A percentile compares a stretch with the other conserved stretches of the same genome.
Evolutionary conservation across 192 early-diverging fungal species (phyloP).

Genomic region (Rhizophagus sp.): DNA sequence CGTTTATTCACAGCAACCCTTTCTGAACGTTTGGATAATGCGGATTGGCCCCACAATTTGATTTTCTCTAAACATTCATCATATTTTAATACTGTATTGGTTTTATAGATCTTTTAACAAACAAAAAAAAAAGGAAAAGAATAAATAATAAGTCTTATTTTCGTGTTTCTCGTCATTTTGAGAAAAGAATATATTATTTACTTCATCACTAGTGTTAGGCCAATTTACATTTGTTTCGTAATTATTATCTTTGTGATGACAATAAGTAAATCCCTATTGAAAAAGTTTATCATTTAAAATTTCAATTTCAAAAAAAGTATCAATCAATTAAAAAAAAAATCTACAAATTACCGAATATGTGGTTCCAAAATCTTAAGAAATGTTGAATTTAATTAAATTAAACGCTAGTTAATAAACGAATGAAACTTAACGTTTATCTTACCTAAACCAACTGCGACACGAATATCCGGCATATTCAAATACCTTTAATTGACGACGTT

Average conservation of each 20-base stretch:
- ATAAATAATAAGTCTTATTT: background rate
- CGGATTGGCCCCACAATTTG: background rate
- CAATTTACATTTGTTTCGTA: too few species aligned
- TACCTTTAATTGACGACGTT: too few species aligned
- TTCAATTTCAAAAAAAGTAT: too few species aligned
- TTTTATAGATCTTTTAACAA: background rate
- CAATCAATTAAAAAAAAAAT: too few species aligned
- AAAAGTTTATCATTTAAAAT: background rate
- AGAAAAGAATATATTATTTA: background rate
- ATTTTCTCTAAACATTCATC: background rate
- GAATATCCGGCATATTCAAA: background rate
- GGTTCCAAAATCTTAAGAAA: constrained; percentile 1
- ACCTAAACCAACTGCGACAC: background rate
- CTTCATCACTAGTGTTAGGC: too few species aligned
- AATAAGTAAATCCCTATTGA: background rate
- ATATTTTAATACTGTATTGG: background rate
- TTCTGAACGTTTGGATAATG: background rate
- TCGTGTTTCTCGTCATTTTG: background rate
- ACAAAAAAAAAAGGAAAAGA: background rate
- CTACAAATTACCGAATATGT: background rate
- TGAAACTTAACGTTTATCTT: background rate
- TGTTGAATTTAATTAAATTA: background rate
- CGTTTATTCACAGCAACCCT: too few species aligned
- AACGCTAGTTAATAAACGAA: background rate
- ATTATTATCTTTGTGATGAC: background rate